A percentile compares a stretch with the other conserved stretches of the same genome.
phyloP scores from a whole-genome alignment of 164 flowering plant genomes.

The Macadamia tetraphylla region DNA sequence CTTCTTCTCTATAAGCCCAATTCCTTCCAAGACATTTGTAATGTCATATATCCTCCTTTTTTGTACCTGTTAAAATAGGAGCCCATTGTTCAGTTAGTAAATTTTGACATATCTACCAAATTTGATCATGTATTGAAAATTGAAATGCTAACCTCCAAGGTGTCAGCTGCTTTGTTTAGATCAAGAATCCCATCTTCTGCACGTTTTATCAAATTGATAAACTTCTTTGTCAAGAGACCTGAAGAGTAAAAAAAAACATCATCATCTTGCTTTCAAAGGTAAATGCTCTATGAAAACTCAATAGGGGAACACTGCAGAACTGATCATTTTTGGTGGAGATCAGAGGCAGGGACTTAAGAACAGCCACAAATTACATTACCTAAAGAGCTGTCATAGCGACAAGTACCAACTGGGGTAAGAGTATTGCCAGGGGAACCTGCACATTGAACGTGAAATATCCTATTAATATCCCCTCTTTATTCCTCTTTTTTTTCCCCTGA shows the following conservation, averaged over 20 bases:
- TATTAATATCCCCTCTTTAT: neutral
- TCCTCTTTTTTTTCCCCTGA: neutral
- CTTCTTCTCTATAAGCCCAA: constrained; percentile 93
- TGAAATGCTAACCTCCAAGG: constrained; percentile 48
- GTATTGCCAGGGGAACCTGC: constrained; percentile 55
- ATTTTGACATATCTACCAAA: neutral
- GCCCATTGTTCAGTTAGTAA: constrained; percentile 1
- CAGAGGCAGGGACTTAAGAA: neutral
- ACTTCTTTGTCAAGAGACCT: constrained; percentile 88
- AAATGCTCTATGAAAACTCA: constrained; percentile 3
- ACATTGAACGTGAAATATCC: constrained; percentile 13
- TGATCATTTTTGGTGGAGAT: neutral
- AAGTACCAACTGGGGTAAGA: constrained; percentile 60
- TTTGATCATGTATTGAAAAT: neutral
- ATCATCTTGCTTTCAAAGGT: neutral
- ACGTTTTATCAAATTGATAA: constrained; percentile 69
- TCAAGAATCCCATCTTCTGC: constrained; percentile 86
- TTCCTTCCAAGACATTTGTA: constrained; percentile 95
- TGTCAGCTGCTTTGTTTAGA: constrained; percentile 77
- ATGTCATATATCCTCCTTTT: constrained; percentile 96
- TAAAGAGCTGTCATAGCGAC: constrained; percentile 89
- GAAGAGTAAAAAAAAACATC: constrained; percentile 12
- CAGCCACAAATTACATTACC: constrained; percentile 32
- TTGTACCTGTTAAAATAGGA: constrained; percentile 58
- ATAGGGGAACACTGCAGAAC: neutral